Conservation (phyloP, 306 rosid species). For the Carpinus fangiana region DNA sequence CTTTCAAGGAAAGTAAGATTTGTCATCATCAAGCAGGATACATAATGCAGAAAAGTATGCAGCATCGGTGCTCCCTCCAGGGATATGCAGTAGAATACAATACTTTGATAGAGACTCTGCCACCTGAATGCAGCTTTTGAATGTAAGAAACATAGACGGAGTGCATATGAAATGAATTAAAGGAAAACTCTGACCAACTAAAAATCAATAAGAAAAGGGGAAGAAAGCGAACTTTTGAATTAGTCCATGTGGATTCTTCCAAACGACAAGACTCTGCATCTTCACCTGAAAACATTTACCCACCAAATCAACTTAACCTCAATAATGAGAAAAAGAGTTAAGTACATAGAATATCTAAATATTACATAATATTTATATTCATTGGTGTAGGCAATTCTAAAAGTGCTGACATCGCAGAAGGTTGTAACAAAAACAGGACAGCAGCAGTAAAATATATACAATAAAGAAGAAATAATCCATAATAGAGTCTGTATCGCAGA, state of each 20-base stretch:
- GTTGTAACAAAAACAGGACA: background rate
- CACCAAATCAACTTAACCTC: background rate
- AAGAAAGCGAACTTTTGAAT: slow-evolving; percentile 25
- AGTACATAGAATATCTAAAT: background rate
- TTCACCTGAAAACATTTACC: slow-evolving; percentile 33
- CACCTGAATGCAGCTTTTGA: slow-evolving; percentile 37
- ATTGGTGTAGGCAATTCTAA: background rate
- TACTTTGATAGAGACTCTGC: slow-evolving; percentile 49
- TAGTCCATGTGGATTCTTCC: slow-evolving; percentile 51
- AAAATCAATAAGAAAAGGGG: background rate
- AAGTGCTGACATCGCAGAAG: background rate
- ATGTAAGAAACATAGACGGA: background rate
- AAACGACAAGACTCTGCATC: slow-evolving; percentile 46
- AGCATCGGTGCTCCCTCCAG: slow-evolving; percentile 47
- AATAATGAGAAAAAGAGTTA: background rate
- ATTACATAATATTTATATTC: background rate
- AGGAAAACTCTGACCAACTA: background rate
- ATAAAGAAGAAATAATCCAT: background rate
- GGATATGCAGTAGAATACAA: slow-evolving; percentile 49
- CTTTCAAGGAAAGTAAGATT: background rate
- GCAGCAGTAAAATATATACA: background rate
- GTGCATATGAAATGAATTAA: background rate
- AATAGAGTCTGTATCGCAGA: background rate
- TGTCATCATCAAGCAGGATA: slow-evolving; percentile 36
- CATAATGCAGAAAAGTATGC: slow-evolving; percentile 55